These are phyloP conservation scores for Fusarium miscanthi DNA, from an alignment of 2,329 filamentous ascomycete species.

Conservation along the genomic window DNA sequence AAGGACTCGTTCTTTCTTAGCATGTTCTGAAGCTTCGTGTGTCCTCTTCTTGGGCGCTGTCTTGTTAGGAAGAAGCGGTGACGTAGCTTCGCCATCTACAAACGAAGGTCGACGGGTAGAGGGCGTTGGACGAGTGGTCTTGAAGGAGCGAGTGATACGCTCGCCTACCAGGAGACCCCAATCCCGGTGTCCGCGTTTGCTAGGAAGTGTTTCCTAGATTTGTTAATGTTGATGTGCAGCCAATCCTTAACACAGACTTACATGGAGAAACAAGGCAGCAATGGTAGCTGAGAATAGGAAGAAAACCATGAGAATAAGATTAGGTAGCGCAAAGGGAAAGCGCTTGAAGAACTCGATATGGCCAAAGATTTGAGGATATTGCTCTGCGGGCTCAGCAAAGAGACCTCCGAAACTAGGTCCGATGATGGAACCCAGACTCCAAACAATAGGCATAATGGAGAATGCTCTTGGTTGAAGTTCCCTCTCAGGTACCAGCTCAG, in stretches of 20 bases:
- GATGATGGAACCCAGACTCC: slow-evolving; percentile 87
- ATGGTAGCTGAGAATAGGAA: slow-evolving; percentile 81
- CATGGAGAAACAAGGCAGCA: slow-evolving; percentile 81
- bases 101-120: slow-evolving; percentile 59
- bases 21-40: slow-evolving; percentile 41
- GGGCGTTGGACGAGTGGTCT: slow-evolving; percentile 35
- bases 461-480: slow-evolving; percentile 91
- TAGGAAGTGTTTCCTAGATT: slow-evolving; percentile 80
- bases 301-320: slow-evolving; percentile 78
- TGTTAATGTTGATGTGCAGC: slow-evolving; percentile 4
- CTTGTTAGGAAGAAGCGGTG: slow-evolving; percentile 61
- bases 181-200: slow-evolving; percentile 74
- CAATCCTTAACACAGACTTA: slow-evolving; percentile 43
- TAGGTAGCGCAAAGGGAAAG: slow-evolving; percentile 88
- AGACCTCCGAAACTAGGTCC: slow-evolving; percentile 90
- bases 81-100: slow-evolving; percentile 66
- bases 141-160: slow-evolving; percentile 63
- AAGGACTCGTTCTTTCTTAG: slow-evolving; percentile 72
- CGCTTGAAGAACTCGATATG: slow-evolving; percentile 73
- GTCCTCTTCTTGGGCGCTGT: slow-evolving; percentile 40
- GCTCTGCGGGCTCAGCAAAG: slow-evolving; percentile 81
- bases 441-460: slow-evolving; percentile 90
- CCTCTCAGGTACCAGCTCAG: slow-evolving; percentile 89
- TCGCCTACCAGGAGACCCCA: slow-evolving; percentile 80
- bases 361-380: slow-evolving; percentile 78